Base-by-base conservation (phyloP, 371 early-diverging fungal species). In the Rhizopus arrhizus region DNA sequence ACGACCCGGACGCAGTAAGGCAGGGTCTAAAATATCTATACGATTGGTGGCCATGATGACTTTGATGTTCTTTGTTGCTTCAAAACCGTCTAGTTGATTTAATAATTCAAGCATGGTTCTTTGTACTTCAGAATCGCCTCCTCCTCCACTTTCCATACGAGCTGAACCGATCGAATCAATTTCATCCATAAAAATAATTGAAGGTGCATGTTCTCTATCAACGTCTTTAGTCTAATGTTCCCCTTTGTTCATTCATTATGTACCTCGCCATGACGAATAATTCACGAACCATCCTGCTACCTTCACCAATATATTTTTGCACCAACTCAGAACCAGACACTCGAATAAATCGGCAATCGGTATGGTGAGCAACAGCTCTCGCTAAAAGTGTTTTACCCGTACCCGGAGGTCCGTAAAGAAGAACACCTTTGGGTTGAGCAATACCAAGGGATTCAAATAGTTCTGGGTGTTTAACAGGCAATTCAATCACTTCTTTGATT, bases 181-280 rank as follows among this genome's bases (percentile, higher is more conserved):
- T 84, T 99, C 99, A 77, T 99, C 99, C 87, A 99, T 99, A 77
- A 99, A 99, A 58, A 99, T 99, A 71, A 99, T 99, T 69, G 98
- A 99, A 4, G 99, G 99, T 68, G 80, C 80, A 59, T 80, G 80
- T 92, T 99, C 85, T 98, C 98, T 58, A 91, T 85, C 33, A 35
- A 59, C 4, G 1, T 53, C 35, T 1, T 47, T 22, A 22, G n/a
- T 16, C 34, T 4, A 32, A 36, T 42, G 29, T 28, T 36, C 29
- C 28, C 31, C 15, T 31, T 48, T 42, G 42, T 15, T 43, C 6
- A 29, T 11, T 9, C 3, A 16, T 31, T 28, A 5, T 11, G 59
- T 69, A 78, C 77, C 97, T 90, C 34, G 99, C 99, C 95, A 99
- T 96, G 64, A 97, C 97, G 74, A 99, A 99, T 54, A 99, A 85